These are phyloP conservation scores for Cercospora brassicicola DNA, from an alignment of 2,329 filamentous ascomycete species.

Conservation along the genomic window DNA sequence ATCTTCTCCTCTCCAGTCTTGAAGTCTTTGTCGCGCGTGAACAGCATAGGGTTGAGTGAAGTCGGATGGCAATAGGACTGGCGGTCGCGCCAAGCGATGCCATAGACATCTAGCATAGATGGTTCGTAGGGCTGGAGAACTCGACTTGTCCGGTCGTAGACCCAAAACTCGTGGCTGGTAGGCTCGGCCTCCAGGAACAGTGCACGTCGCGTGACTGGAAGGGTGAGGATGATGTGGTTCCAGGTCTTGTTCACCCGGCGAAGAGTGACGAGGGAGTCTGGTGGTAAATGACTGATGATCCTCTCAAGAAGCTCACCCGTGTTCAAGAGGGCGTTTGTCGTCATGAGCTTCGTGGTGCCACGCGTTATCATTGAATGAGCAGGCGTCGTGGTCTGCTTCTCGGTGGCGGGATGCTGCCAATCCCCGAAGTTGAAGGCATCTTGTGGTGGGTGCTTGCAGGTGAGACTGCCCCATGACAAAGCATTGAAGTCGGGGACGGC, in stretches of 20 bases:
- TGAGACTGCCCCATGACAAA: too few species aligned
- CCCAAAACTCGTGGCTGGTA: background rate
- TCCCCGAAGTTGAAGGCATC: too few species aligned
- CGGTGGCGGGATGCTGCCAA: too few species aligned
- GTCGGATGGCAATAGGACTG: slow-evolving; percentile 1
- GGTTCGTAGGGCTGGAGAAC: slow-evolving; percentile 1
- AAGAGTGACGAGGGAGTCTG: slow-evolving; percentile 12
- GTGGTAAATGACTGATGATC: slow-evolving; percentile 21
- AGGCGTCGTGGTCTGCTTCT: too few species aligned
- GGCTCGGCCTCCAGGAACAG: slow-evolving; percentile 14
- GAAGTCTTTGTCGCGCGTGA: background rate
- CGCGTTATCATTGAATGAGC: slow-evolving; percentile 19
- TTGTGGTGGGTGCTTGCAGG: too few species aligned
- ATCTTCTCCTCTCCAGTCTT: background rate
- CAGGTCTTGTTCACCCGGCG: slow-evolving; percentile 29
- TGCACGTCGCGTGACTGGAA: background rate
- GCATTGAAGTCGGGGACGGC: too few species aligned
- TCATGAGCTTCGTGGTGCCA: background rate
- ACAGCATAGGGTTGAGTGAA: too few species aligned
- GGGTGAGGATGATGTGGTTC: slow-evolving; percentile 12
- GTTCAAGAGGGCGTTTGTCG: slow-evolving; percentile 18
- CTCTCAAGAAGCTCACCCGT: slow-evolving; percentile 26
- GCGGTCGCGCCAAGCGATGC: background rate
- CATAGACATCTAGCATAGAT: background rate
- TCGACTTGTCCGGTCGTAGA: background rate